phyloP scores from a whole-genome alignment of 1,284 basidiomycete genomes.

The Amylostereum chailletii region DNA sequence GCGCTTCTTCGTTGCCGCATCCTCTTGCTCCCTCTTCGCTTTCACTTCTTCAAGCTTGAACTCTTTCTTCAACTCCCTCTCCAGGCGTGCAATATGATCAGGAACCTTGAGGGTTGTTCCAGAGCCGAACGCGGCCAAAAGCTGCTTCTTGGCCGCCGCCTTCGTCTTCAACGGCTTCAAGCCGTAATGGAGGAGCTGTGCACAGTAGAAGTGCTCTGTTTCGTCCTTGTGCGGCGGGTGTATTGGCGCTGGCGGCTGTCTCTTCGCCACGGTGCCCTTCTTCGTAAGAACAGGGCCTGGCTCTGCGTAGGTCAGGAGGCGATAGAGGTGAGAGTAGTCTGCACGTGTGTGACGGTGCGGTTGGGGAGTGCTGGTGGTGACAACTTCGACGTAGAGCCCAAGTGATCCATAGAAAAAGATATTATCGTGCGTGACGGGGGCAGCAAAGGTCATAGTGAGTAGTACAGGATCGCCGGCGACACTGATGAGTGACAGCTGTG shows the following conservation, averaged over 20 bases:
- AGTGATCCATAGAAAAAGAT: no score
- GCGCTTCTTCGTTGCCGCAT: no score
- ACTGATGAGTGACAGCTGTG: no score
- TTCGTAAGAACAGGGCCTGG: conserved; percentile 18
- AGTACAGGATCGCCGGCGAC: no score
- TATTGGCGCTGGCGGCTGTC: conserved; percentile 9
- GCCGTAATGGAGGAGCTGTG: conserved; percentile 17
- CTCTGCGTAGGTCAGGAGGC: conserved; percentile 17
- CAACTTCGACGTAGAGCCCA: no score
- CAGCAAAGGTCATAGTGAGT: no score
- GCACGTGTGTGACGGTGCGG: conserved; percentile 8
- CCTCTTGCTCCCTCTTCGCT: not conserved
- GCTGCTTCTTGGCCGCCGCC: conserved; percentile 17
- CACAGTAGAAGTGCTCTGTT: conserved; percentile 16
- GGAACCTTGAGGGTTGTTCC: conserved; percentile 11
- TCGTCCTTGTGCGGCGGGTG: conserved; percentile 15
- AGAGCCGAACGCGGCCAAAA: conserved; percentile 14
- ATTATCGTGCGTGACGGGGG: no score
- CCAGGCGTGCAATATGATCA: conserved; percentile 11
- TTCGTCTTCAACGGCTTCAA: conserved; percentile 16
- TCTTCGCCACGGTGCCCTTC: conserved; percentile 16
- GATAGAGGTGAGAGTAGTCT: conserved; percentile 12
- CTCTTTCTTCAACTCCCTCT: conserved; percentile 7
- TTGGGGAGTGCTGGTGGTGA: no score
- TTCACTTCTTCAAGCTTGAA: not conserved